Base-by-base conservation (phyloP, 2,329 filamentous ascomycete species). In the Pseudogymnoascus pannorum region DNA sequence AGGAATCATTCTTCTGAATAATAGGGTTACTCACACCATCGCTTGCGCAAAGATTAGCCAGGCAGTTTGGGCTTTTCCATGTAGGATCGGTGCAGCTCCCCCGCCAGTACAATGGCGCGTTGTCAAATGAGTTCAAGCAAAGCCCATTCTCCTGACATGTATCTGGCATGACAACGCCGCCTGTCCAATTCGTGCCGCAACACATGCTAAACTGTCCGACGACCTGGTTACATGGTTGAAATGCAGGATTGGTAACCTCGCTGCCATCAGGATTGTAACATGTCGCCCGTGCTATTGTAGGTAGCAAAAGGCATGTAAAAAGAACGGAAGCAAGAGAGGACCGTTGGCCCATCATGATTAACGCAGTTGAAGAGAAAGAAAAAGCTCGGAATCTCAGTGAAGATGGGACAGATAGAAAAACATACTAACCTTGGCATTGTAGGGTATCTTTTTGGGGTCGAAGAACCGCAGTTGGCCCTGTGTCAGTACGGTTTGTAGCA, bases 161-260 rank as follows among this genome's bases (percentile, higher is more conserved):
- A 14, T 60, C 58, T 36, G 57, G 57, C 44, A 31, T 31, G 2
- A 54, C 44, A n/a, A 40, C 57, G 4, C 38, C 24, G 38, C 35
- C 48, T 8, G 58, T 38, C 38, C 35, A 48, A 26, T 60, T 60
- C 16, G 58, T 60, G 29, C 38, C 58, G 9, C 58, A 60, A 22
- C 58, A 60, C 58, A 60, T 60, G 16, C 38, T 35, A 35, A 60
- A 60, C n/a, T 60, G 4, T 14, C 58, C 58, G 8, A 48, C 24
- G 38, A 60, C 48, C 38, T 51, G 29, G 38, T 60, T 60, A 16
- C 58, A 60, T 60, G 58, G 58, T 8, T 60, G 58, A 16, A 60
- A 60, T 12, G 40, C 58, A 11, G 58, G 40, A 12, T 42, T 51
- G 11, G 16, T 54, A 14, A 60, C 35, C 48, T 51, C 5, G 38